Evolutionary conservation across 371 early-diverging fungal genomes (phyloP).

Genomic region (Mucor lusitanicus): DNA sequence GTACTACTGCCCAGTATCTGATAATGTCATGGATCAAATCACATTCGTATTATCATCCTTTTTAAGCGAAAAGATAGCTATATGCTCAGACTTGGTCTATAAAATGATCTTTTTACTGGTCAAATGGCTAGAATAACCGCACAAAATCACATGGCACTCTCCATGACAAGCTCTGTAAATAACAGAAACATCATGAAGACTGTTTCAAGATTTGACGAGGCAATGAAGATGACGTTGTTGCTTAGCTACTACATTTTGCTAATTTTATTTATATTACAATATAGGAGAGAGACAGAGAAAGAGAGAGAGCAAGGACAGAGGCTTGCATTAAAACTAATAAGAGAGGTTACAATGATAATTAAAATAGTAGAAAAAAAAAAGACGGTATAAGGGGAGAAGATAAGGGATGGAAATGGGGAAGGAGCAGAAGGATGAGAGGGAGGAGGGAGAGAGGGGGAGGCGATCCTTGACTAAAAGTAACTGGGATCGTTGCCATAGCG

Average conservation of each 20-base stretch:
- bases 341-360: neutral
- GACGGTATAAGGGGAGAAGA: neutral
- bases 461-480: conserved; percentile 10
- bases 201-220: too few relatives aligned
- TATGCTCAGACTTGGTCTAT: too few relatives aligned
- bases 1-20: too few relatives aligned
- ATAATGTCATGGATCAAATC: too few relatives aligned
- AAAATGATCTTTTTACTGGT: too few relatives aligned
- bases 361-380: neutral
- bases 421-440: too few relatives aligned
- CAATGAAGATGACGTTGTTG: neutral
- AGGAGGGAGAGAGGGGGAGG: neutral
- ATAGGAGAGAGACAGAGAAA: neutral
- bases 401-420: neutral
- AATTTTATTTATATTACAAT: neutral
- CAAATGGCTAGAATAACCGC: too few relatives aligned
- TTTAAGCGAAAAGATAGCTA: too few relatives aligned
- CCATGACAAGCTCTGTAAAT: too few relatives aligned
- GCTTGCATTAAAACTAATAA: neutral
- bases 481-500: conserved; percentile 18
- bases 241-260: neutral
- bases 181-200: neutral
- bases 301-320: neutral
- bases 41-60: too few relatives aligned
- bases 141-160: too few relatives aligned